Evolutionary conservation across 2,329 filamentous ascomycete genomes (phyloP).

Genomic region (Nigrospora oryzae): DNA sequence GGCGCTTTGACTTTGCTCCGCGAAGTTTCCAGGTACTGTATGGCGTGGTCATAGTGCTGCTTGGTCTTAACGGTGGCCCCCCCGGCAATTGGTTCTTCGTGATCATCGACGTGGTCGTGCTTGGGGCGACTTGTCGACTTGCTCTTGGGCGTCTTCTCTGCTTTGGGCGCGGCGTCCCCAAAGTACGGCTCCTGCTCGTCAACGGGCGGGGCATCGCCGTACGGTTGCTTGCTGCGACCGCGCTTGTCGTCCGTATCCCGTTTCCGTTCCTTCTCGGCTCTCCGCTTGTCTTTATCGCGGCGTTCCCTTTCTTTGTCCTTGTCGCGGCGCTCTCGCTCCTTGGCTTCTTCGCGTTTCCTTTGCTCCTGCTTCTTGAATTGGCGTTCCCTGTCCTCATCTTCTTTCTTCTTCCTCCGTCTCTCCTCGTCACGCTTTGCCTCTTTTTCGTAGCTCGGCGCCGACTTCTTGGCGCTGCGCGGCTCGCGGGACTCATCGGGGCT

Average conservation of each 20-base stretch:
- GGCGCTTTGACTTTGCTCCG: constrained; percentile 10
- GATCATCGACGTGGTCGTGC: constrained; percentile 10
- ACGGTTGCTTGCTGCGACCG: constrained; percentile 2
- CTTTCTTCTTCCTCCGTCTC: constrained; percentile 20
- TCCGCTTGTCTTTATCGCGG: constrained; percentile 13
- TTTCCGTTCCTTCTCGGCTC: constrained; percentile 18
- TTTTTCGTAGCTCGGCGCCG: constrained; percentile 12
- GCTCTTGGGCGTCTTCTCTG: constrained; percentile 15
- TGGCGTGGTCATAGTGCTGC: constrained; percentile 15
- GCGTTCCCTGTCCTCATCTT: constrained; percentile 9
- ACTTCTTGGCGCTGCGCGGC: constrained; percentile 9
- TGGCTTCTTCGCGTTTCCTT: constrained; percentile 24
- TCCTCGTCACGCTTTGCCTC: constrained; percentile 33
- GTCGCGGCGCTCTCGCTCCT: constrained; percentile 16
- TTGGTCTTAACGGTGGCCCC: constrained; percentile 14
- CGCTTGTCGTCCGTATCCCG: constrained; percentile 19
- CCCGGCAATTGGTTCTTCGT: not conserved
- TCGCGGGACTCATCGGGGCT: constrained; percentile 7
- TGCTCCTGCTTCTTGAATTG: constrained; percentile 10
- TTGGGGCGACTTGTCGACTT: constrained; percentile 14
- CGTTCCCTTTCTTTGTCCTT: constrained; percentile 22
- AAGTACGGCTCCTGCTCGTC: constrained; percentile 11
- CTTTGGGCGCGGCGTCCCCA: constrained; percentile 9
- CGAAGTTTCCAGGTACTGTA: constrained; percentile 17
- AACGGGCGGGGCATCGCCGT: constrained; percentile 3